Base-by-base conservation (phyloP, 768 basidiomycete genomes). In the Russula lepida region DNA sequence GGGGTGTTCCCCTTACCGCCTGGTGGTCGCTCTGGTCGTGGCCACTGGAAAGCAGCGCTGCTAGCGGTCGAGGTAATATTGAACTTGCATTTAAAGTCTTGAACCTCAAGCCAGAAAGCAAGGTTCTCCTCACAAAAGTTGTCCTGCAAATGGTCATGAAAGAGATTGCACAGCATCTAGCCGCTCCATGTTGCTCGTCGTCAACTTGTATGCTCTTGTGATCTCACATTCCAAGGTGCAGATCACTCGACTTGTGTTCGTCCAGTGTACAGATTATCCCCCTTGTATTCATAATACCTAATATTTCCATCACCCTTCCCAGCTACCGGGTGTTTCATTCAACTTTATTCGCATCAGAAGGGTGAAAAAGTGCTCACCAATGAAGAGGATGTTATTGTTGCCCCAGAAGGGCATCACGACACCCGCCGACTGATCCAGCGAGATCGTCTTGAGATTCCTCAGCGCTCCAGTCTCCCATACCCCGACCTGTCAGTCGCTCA, bases 381-480 rank as follows among this genome's bases (percentile, higher is more conserved):
- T n/a, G n/a, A n/a, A n/a, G n/a, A n/a, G n/a, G n/a, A n/a, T n/a
- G n/a, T n/a, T n/a, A n/a, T n/a, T n/a, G n/a, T n/a, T n/a, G n/a
- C n/a, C n/a, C n/a, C n/a, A n/a, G n/a, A n/a, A n/a, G n/a, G n/a
- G n/a, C n/a, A n/a, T n/a, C n/a, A n/a, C n/a, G n/a, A n/a, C n/a
- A n/a, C n/a, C n/a, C n/a, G n/a, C n/a, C n/a, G n/a, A n/a, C n/a
- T n/a, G n/a, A n/a, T n/a, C n/a, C n/a, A n/a, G n/a, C n/a, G n/a
- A n/a, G n/a, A n/a, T n/a, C n/a, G n/a, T n/a, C n/a, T n/a, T n/a
- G n/a, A n/a, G n/a, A n/a, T n/a, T n/a, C n/a, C n/a, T n/a, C n/a
- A n/a, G n/a, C n/a, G n/a, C n/a, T n/a, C n/a, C n/a, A n/a, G n/a
- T 83, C 70, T 98, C 94, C 95, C 95, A 99, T 46, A 99, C 74